Evolutionary conservation across 2,329 filamentous ascomycete species (phyloP).

Genomic region (Venturia effusa): DNA sequence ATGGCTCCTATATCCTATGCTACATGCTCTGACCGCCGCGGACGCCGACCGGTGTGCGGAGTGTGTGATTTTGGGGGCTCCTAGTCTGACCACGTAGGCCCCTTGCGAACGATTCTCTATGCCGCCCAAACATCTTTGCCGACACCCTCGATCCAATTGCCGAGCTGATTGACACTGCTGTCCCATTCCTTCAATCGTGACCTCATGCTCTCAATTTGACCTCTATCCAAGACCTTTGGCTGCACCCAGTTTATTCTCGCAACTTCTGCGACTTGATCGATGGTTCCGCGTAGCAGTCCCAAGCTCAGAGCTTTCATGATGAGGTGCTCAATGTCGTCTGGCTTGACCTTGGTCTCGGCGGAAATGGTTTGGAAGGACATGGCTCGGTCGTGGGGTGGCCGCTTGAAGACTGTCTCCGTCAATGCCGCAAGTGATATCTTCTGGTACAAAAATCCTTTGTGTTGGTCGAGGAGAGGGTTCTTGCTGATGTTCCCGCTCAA

Average conservation of each 20-base stretch:
- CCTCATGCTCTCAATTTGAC: conserved; percentile 89
- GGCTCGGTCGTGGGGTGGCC: conserved; percentile 86
- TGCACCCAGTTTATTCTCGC: conserved; percentile 98
- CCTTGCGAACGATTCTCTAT: conserved; percentile 23
- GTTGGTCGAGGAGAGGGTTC: conserved; percentile 67
- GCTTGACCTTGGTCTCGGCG: conserved; percentile 81
- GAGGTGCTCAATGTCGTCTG: conserved; percentile 90
- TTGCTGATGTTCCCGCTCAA: conserved; percentile 71
- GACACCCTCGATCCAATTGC: conserved; percentile 91
- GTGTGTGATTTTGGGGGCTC: not conserved
- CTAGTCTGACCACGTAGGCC: not conserved
- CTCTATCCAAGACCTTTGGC: conserved; percentile 92
- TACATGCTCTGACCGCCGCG: not conserved
- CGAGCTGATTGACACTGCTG: conserved; percentile 85
- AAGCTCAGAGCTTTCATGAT: conserved; percentile 99
- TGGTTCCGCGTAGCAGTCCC: conserved; percentile 78
- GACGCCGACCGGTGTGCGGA: not conserved
- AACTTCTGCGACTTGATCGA: conserved; percentile 91
- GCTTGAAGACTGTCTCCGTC: conserved; percentile 91
- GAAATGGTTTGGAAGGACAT: conserved; percentile 87
- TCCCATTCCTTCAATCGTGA: conserved; percentile 87
- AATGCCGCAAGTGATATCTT: conserved; percentile 97
- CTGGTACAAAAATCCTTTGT: conserved; percentile 78
- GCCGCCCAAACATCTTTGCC: conserved; percentile 95
- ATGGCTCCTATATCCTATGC: not conserved